These are phyloP conservation scores for Globisporangium mamillatum DNA, from an alignment of 352 stramenopile species.

Conservation along the genomic window DNA sequence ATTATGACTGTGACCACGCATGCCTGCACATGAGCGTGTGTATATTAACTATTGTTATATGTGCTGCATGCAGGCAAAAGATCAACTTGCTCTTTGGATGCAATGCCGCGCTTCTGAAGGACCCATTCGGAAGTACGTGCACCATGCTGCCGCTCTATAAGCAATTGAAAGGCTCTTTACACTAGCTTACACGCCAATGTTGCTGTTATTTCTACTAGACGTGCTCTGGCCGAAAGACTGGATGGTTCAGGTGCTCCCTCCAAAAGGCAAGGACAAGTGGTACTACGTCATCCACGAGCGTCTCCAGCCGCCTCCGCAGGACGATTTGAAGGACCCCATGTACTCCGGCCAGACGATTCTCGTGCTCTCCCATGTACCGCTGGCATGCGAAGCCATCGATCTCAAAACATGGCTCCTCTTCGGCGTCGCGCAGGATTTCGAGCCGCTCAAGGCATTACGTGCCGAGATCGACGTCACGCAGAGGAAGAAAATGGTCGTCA, in stretches of 20 bases:
- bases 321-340: conserved; percentile 56
- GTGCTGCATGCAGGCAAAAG: conserved; percentile 22
- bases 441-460: conserved; percentile 37
- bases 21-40: not conserved
- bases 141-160: not conserved
- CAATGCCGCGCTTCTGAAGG: conserved; percentile 59
- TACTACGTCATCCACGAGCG: conserved; percentile 74
- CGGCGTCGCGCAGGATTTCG: conserved; percentile 55
- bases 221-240: conserved; percentile 76
- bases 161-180: not conserved
- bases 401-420: conserved; percentile 59
- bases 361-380: conserved; percentile 55
- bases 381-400: conserved; percentile 47
- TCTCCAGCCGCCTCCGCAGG: conserved; percentile 48
- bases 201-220: not conserved
- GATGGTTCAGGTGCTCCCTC: conserved; percentile 55
- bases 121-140: conserved; percentile 59
- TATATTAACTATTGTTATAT: not conserved
- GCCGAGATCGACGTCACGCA: conserved; percentile 30
- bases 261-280: conserved; percentile 48
- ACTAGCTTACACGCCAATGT: not conserved
- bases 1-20: not conserved
- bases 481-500: conserved; percentile 45
- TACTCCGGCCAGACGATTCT: conserved; percentile 52
- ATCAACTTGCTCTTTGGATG: conserved; percentile 66